Evolutionary conservation across 305 asterid genomes (phyloP), one percentile per base, ranked within the genome.

Genomic region (Andrographis paniculata): DNA sequence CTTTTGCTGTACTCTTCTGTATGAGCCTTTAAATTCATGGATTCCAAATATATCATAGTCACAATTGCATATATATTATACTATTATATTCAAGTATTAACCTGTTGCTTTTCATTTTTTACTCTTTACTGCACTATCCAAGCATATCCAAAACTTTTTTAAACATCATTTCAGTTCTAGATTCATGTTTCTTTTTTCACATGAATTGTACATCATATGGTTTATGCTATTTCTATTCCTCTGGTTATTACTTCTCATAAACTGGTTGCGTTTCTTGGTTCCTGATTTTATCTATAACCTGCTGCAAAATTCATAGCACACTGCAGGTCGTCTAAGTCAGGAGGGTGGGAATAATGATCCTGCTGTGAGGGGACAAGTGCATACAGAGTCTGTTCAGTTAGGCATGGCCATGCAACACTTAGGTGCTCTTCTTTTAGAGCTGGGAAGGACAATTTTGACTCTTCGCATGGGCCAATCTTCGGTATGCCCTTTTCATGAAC

Each of bases 331-430:
- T 37, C 61, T 88, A 62, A 79, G 65, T 69, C 80, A 61, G 63
- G 94, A 73, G 53, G 84, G 76, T 40, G 73, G 61, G 33, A 78
- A 84, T 45, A 62, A 56, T 59, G 95, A 84, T 63, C 70, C 71
- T 49, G 59, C 75, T 11, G 63, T 68, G 17, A 70, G 97, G 68
- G 84, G 68, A 56, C 81, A 84, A 35, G 57, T 88, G 35, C 94
- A 79, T 73, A 50, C 72, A 49, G 95, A 75, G 44, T 64, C 88
- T 28, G 57, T 52, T 48, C 79, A 71, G 60, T 52, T 73, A 19
- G 97, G 97, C 62, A 67, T 77, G 67, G 80, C 80, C 50, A 75
- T 84, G 94, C 97, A 84, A 57, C 94, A 84, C 58, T 59, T 88
- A 43, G 97, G 97, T 61, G 74, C 97, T 36, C 82, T 84, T 45